phyloP scores from a whole-genome alignment of 345 rosid genomes.

The Citrus maxima region DNA sequence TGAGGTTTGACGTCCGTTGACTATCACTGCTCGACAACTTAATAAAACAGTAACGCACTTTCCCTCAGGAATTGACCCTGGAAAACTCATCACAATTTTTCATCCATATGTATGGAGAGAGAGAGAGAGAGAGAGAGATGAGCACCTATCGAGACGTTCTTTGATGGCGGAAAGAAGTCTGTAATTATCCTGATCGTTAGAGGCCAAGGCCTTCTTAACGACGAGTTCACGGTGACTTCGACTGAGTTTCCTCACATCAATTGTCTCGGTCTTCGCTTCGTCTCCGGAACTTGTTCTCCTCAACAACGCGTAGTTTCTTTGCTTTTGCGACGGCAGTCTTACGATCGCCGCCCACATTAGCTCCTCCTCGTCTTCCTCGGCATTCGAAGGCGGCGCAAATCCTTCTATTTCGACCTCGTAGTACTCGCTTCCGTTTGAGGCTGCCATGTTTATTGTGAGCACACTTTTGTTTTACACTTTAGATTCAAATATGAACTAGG shows the following conservation, averaged over 20 bases:
- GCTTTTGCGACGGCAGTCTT: conserved; percentile 67
- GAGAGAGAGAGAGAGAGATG: no score
- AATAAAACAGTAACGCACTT: no score
- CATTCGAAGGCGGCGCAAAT: conserved; percentile 40
- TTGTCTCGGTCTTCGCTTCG: conserved; percentile 34
- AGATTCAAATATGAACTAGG: no score
- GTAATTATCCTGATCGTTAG: conserved; percentile 74
- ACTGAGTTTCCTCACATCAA: conserved; percentile 66
- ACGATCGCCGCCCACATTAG: conserved; percentile 74
- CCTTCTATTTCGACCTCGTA: conserved; percentile 66
- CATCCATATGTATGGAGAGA: no score
- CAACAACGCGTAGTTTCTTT: conserved; percentile 41
- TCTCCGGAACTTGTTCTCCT: conserved; percentile 36
- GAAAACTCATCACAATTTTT: no score
- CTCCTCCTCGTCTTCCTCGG: conserved; percentile 64
- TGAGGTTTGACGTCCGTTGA: no score
- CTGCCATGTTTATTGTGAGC: conserved; percentile 30
- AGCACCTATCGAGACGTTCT: conserved; percentile 69
- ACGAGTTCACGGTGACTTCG: conserved; percentile 61
- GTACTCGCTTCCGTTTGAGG: conserved; percentile 77
- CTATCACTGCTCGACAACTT: no score
- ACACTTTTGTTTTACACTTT: no score
- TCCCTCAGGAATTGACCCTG: no score
- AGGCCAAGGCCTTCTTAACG: conserved; percentile 73
- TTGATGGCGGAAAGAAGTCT: conserved; percentile 66